Percentiles rank a stretch among this genome's conserved stretches.
Conservation (phyloP, 1,284 basidiomycete genomes). For the Pseudozyma sp. region DNA sequence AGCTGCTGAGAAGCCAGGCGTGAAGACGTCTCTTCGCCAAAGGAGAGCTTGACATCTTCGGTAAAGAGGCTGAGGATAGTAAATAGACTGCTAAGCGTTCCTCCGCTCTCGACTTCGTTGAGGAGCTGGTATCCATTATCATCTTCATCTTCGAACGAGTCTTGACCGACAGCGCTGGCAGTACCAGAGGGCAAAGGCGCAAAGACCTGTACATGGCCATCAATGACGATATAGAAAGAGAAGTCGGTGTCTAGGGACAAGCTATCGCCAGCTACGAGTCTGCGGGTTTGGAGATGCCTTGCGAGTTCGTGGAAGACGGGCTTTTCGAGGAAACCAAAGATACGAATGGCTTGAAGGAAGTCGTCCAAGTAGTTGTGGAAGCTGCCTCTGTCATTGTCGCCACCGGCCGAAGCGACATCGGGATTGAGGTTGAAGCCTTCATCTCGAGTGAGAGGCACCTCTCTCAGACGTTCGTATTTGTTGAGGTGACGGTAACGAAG, state of each 20-base stretch:
- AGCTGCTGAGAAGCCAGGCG: constrained; percentile 16
- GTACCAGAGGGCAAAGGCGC: constrained; percentile 55
- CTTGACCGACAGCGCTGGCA: constrained; percentile 14
- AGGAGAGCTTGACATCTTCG: constrained; percentile 90
- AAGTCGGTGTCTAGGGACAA: constrained; percentile 64
- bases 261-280: constrained; percentile 66
- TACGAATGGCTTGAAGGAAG: constrained; percentile 67
- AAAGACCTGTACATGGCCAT: constrained; percentile 67
- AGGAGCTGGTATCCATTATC: constrained; percentile 64
- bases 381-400: constrained; percentile 56
- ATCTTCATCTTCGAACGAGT: constrained; percentile 55
- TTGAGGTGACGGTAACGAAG: constrained; percentile 70
- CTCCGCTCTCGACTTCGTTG: constrained; percentile 67
- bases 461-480: constrained; percentile 64
- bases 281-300: constrained; percentile 65
- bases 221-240: constrained; percentile 68
- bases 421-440: constrained; percentile 65
- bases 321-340: constrained; percentile 68
- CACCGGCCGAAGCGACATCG: constrained; percentile 54
- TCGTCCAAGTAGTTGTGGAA: constrained; percentile 69
- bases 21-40: constrained; percentile 44
- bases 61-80: constrained; percentile 96
- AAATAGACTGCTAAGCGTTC: constrained; percentile 93
- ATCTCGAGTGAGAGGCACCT: constrained; percentile 65
- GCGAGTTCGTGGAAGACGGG: constrained; percentile 69